Evolutionary conservation across 306 rosid species (phyloP).

Genomic region (Lathyrus oleraceus): DNA sequence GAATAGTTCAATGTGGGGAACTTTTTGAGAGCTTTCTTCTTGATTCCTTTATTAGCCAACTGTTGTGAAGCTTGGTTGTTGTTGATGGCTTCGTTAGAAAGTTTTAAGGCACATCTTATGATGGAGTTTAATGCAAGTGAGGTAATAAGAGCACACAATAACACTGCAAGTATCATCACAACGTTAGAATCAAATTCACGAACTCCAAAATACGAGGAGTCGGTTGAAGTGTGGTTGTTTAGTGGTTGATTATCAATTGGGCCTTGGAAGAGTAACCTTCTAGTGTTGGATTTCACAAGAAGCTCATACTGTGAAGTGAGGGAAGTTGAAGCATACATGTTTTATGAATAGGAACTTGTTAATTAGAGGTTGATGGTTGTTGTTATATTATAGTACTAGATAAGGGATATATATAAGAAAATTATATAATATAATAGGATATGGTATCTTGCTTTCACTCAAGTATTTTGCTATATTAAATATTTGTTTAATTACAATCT

Average conservation of each 20-base stretch:
- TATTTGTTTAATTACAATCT: not conserved
- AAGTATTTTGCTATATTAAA: not conserved
- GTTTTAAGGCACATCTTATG: slow-evolving; percentile 66
- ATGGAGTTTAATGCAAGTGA: slow-evolving; percentile 77
- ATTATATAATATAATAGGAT: not conserved
- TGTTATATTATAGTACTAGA: slow-evolving; percentile 12
- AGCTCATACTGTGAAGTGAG: slow-evolving; percentile 36
- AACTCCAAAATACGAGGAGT: slow-evolving; percentile 35
- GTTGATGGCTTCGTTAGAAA: slow-evolving; percentile 45
- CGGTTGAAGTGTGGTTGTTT: slow-evolving; percentile 20
- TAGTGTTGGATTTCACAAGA: slow-evolving; percentile 48
- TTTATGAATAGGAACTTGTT: not conserved
- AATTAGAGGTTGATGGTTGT: slow-evolving; percentile 3
- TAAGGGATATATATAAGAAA: slow-evolving; percentile 27
- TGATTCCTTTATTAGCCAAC: slow-evolving; percentile 53
- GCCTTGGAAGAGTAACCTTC: slow-evolving; percentile 61
- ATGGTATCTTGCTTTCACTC: not conserved
- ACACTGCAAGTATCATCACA: slow-evolving; percentile 79
- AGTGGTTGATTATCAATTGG: slow-evolving; percentile 31
- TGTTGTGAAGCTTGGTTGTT: slow-evolving; percentile 22
- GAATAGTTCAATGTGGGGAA: slow-evolving; percentile 58
- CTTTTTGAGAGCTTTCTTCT: slow-evolving; percentile 68
- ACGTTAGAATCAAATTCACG: slow-evolving; percentile 67
- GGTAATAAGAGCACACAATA: slow-evolving; percentile 72
- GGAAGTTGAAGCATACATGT: slow-evolving; percentile 50